A percentile compares a stretch with the other conserved stretches of the same genome.
phyloP scores from a whole-genome alignment of 2,329 filamentous ascomycete genomes.

The Thielaviopsis punctulata region DNA sequence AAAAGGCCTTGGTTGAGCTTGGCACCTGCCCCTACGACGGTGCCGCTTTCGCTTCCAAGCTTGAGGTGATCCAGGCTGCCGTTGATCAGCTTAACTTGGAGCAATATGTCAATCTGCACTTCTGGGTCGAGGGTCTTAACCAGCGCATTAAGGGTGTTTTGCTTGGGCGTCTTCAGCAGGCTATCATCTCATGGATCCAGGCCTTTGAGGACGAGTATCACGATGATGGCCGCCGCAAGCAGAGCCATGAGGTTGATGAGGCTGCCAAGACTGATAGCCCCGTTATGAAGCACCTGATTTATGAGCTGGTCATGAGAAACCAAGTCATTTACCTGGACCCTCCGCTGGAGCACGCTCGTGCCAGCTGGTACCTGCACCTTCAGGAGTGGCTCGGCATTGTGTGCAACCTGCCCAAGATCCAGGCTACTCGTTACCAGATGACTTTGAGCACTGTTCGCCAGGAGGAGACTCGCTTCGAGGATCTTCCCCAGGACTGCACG shows the following conservation, averaged over 20 bases:
- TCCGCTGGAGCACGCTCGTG: conserved; percentile 76
- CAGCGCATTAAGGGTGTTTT: conserved; percentile 66
- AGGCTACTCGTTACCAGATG: conserved; percentile 90
- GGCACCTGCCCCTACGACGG: conserved; percentile 70
- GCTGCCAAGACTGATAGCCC: conserved; percentile 36
- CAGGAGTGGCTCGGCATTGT: conserved; percentile 87
- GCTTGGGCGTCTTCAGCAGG: conserved; percentile 63
- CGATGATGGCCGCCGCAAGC: conserved; percentile 36
- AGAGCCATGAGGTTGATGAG: conserved; percentile 26
- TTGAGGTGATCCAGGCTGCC: conserved; percentile 75
- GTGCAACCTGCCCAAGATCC: conserved; percentile 84
- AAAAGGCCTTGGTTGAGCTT: conserved; percentile 69
- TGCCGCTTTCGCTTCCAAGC: conserved; percentile 58
- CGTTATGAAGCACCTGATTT: conserved; percentile 54
- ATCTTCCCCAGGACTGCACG: conserved; percentile 71
- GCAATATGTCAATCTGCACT: conserved; percentile 81
- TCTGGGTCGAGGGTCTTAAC: conserved; percentile 83
- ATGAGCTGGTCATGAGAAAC: conserved; percentile 95
- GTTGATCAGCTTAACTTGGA: conserved; percentile 95
- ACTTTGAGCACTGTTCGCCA: conserved; percentile 51
- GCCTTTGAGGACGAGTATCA: conserved; percentile 53
- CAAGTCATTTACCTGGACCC: conserved; percentile 95
- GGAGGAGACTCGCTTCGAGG: conserved; percentile 57
- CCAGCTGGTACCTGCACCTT: conserved; percentile 83
- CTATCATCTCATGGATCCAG: conserved; percentile 73